Evolutionary conservation across 305 asterid species (phyloP), one percentile per base, ranked within the genome.

Genomic region (Solanum hybrid): DNA sequence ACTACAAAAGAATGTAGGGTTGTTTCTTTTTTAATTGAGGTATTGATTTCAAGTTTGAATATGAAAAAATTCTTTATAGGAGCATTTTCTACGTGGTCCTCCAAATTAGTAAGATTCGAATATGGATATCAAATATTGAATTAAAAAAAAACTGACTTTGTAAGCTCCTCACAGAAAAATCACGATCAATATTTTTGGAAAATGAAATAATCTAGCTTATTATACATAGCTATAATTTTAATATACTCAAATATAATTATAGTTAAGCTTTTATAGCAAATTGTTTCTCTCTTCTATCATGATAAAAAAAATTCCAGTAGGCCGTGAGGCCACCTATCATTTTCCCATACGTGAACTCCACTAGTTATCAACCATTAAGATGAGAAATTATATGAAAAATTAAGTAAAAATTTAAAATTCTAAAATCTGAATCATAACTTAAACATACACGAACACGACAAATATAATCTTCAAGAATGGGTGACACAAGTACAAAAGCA

Each of bases 91-190:
- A 6, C 2, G 4, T 6, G 24, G 1, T 57, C 69, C 2, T 57
- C 24, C 69, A 57, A 57, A 3, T 61, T 61, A 61, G 71, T 61
- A 61, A 61, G 2, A 61, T 20, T 61, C 1, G 0, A 1, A 20
- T 61, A 61, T 61, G 24, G 0, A 61, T 3, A 61, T 7, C 26
- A 8, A 61, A 20, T 0, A 20, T 18, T 2, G 0, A 61, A 61
- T 8, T 51, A 51, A 61, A 20, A 61, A 2, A 16, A 16, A 51
- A 13, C 4, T 57, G 4, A 57, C 0, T 57, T 18, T 18, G 4
- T 57, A 57, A 18, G 69, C 24, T 57, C 24, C 24, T 57, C 10
- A 18, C 0, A 18, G 4, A 57, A 57, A 57, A 16, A 16, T 51
- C 67, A 18, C 10, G 4, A 51, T 6, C 9, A 57, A 57, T 57